A percentile compares a stretch with the other conserved stretches of the same genome.
These are phyloP conservation scores for Globisporangium cylindrosporum DNA, from an alignment of 352 stramenopile species.

Conservation along the genomic window DNA sequence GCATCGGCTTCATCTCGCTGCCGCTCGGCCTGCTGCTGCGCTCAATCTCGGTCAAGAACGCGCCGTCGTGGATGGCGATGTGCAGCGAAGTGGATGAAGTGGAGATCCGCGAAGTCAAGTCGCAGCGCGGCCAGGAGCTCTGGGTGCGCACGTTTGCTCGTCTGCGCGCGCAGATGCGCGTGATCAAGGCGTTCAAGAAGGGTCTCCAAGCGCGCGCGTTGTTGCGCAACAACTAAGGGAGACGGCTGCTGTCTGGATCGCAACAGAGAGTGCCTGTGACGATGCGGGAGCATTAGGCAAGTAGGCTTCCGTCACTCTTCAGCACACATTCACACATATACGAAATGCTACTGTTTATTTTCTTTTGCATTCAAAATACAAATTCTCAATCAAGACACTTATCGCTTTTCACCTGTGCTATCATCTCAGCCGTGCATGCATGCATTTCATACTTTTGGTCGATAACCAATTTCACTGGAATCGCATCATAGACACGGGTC, in stretches of 20 bases:
- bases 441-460: not conserved
- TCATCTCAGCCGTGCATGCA: not conserved
- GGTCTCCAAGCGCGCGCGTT: slow-evolving; percentile 30
- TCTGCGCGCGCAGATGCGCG: slow-evolving; percentile 57
- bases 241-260: not conserved
- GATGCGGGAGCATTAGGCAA: not conserved
- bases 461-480: too few relatives aligned
- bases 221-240: slow-evolving; percentile 14
- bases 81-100: slow-evolving; percentile 47
- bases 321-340: not conserved
- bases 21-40: slow-evolving; percentile 53
- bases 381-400: not conserved
- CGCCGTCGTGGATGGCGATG: slow-evolving; percentile 55
- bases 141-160: slow-evolving; percentile 52
- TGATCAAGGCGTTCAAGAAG: slow-evolving; percentile 68
- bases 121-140: slow-evolving; percentile 43
- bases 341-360: not conserved
- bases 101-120: slow-evolving; percentile 30
- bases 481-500: too few relatives aligned
- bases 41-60: slow-evolving; percentile 51
- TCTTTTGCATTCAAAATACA: not conserved
- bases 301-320: not conserved
- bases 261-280: not conserved
- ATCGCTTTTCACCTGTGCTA: not conserved
- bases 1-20: slow-evolving; percentile 44